Evolutionary conservation across 768 basidiomycete species (phyloP).

Genomic region (Rhizopogon roseolus): DNA sequence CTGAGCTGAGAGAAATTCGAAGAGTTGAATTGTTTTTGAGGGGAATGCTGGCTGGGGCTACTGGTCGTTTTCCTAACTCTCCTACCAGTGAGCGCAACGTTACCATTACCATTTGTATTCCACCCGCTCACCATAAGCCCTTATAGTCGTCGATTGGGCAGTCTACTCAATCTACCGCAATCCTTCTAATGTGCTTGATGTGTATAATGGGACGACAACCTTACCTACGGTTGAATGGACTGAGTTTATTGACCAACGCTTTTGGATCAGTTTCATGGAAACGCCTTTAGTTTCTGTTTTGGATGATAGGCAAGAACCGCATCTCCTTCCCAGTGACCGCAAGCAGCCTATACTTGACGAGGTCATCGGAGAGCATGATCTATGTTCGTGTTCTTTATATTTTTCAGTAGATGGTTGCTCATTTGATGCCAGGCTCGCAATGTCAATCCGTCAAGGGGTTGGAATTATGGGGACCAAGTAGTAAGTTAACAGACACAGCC

Average conservation of each 20-base stretch:
- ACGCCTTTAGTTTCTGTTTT: neutral
- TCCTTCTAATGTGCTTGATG: neutral
- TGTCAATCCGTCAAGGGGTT: slow-evolving; percentile 8
- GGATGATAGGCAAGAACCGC: neutral
- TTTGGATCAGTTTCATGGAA: neutral
- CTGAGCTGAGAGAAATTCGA: slow-evolving; percentile 17
- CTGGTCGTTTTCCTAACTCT: neutral
- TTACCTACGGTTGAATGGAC: neutral
- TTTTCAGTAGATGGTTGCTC: neutral
- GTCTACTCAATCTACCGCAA: neutral
- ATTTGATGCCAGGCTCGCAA: slow-evolving; percentile 9
- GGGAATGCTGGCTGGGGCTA: slow-evolving; percentile 3
- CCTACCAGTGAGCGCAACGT: neutral
- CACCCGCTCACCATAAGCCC: neutral
- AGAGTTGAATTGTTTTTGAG: slow-evolving; percentile 14
- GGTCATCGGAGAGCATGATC: slow-evolving; percentile 11
- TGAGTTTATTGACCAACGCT: neutral
- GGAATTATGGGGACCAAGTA: slow-evolving; percentile 19
- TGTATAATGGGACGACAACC: neutral
- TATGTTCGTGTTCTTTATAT: slow-evolving; percentile 8
- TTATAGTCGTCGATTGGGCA: neutral
- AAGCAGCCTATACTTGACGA: slow-evolving; percentile 15
- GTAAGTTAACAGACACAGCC: slow-evolving; percentile 13
- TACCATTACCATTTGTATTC: neutral
- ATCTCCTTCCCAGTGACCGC: neutral